Evolutionary conservation across 768 basidiomycete genomes (phyloP), one percentile per base, ranked within the genome.

Genomic region (Mycena olivaceomarginata): DNA sequence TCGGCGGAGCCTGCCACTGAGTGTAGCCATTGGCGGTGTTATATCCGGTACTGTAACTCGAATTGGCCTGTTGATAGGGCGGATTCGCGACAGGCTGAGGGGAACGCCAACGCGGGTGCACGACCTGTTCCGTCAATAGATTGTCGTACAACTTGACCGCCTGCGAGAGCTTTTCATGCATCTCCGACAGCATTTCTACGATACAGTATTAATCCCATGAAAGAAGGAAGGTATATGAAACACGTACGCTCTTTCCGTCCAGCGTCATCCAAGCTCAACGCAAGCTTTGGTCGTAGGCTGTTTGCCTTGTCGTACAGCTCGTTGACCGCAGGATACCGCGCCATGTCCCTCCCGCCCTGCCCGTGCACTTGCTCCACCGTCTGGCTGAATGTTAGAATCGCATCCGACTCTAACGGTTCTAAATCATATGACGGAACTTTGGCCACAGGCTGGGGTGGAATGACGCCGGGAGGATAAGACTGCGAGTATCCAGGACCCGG

Each of bases 141-240:
- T 94, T 92, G 79, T 99, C 98, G 83, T 99, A 99, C 5, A 98
- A 87, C 82, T 95, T 94, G 60, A 99, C 97, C 0, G 96, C 97
- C 83, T 98, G 93, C 0, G 96, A 95, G 12, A 99, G 85, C 85
- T 99, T 98, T 63, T 95, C 94, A 81, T 99, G 95, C 97, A 99
- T 99, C 65, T 99, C 97, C 9, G 93, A 89, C 46, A 99, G 87
- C 83, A 98, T 89, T 84, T 97, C 97, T 97, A 82, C 8, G 62
- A 60, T 45, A 0, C 7, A 31, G n/a, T 0, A 46, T 53, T 41
- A 43, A 20, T 45, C 40, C 37, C 72, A 48, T 73, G 2, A 71
- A 70, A 75, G 12, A 63, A 65, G 25, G 53, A 5, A 22, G 22
- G 51, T 76, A 10, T 1, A 72, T 25, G 20, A 73, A 10, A 63